Conservation (phyloP, 2,329 filamentous ascomycete genomes). For the Diaporthe amygdali region DNA sequence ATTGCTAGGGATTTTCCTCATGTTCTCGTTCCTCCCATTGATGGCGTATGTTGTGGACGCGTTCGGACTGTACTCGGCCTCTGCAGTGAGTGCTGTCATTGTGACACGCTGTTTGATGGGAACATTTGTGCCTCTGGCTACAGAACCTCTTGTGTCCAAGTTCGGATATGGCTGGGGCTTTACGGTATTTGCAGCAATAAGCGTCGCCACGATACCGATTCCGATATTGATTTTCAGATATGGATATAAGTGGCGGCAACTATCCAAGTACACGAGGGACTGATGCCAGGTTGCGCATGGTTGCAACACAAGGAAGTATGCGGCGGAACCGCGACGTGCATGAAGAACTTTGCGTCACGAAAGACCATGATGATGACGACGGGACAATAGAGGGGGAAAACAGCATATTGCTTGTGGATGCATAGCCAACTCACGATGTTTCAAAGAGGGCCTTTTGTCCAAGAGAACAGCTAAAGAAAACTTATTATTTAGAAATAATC, state of each 20-base stretch:
- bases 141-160: slow-evolving; percentile 49
- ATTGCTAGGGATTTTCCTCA: slow-evolving; percentile 50
- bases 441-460: not conserved
- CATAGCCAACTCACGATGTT: not conserved
- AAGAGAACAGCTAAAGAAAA: not conserved
- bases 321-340: not conserved
- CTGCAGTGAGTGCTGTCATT: slow-evolving; percentile 61
- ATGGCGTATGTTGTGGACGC: slow-evolving; percentile 63
- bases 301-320: not conserved
- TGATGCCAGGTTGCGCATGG: slow-evolving; percentile 16
- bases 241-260: slow-evolving; percentile 56
- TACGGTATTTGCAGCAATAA: slow-evolving; percentile 47
- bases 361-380: not conserved
- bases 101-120: slow-evolving; percentile 60
- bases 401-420: not conserved
- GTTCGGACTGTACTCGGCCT: slow-evolving; percentile 60
- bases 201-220: slow-evolving; percentile 52
- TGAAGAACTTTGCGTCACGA: not conserved
- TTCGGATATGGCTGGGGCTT: slow-evolving; percentile 60
- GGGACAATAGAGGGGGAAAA: not conserved
- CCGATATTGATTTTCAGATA: slow-evolving; percentile 56
- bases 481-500: not conserved
- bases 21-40: slow-evolving; percentile 54
- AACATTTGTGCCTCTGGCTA: slow-evolving; percentile 60
- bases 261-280: slow-evolving; percentile 53